Conservation (phyloP, 371 early-diverging fungal genomes). For the Rhizopus delemar region DNA sequence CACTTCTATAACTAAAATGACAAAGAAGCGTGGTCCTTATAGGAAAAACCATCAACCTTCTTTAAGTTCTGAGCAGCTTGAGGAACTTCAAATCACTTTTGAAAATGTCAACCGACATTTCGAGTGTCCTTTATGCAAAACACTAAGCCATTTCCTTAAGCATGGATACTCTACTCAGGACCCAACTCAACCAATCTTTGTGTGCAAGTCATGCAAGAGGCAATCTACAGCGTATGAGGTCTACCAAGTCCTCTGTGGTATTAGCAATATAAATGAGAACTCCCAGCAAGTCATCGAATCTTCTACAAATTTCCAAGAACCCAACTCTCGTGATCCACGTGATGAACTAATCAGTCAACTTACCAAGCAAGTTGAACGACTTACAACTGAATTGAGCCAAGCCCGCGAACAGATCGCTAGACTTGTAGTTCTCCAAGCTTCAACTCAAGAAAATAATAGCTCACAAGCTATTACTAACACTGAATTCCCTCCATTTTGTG, state of each 20-base stretch:
- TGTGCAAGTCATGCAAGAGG: constrained; percentile 3
- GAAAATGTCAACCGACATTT: constrained; percentile 10
- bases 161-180: constrained; percentile 4
- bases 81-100: constrained; percentile 1
- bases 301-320: constrained; percentile 6
- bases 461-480: no score
- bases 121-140: constrained; percentile 7
- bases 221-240: constrained; percentile 6
- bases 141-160: constrained; percentile 3
- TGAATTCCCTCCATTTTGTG: no score
- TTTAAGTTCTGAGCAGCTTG: constrained; percentile 3
- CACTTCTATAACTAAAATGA: no score
- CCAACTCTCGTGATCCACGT: background rate
- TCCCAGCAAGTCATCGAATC: constrained; percentile 1
- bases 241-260: constrained; percentile 5
- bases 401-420: constrained; percentile 2
- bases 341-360: constrained; percentile 4
- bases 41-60: background rate
- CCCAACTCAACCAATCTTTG: constrained; percentile 6
- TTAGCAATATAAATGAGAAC: constrained; percentile 1
- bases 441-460: no score
- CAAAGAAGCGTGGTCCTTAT: constrained; percentile 5
- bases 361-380: constrained; percentile 3
- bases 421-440: background rate
- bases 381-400: constrained; percentile 4